A percentile compares a stretch with the other conserved stretches of the same genome.
These are phyloP conservation scores for Naganishia albida DNA, from an alignment of 1,284 basidiomycete genomes.

Conservation along the genomic window DNA sequence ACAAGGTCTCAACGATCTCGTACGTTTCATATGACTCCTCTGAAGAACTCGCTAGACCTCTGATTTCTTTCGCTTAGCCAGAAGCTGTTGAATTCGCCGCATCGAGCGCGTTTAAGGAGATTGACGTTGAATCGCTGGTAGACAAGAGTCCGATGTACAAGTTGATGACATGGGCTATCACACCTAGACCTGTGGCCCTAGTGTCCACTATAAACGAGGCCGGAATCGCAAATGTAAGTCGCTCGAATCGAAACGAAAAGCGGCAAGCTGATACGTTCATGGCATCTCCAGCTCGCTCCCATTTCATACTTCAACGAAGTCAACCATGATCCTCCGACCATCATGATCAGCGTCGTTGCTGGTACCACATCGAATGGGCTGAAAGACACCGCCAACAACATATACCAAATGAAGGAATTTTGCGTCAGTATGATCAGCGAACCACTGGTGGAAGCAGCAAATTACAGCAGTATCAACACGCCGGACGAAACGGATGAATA, in stretches of 20 bases:
- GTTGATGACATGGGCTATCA: conserved; percentile 67
- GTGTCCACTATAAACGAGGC: conserved; percentile 64
- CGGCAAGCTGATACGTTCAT: conserved; percentile 10
- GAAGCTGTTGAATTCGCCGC: conserved; percentile 55
- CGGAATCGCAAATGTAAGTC: conserved; percentile 64
- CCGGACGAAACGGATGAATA: conserved; percentile 70
- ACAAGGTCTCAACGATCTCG: conserved; percentile 56
- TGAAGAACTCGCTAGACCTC: not conserved
- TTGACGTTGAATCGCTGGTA: conserved; percentile 60
- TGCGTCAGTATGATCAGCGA: conserved; percentile 76
- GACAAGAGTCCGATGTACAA: conserved; percentile 50
- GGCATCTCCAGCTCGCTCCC: conserved; percentile 43
- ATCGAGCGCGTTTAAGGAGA: conserved; percentile 61
- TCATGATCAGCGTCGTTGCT: conserved; percentile 63
- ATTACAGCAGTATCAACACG: conserved; percentile 67
- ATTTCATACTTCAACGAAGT: conserved; percentile 55
- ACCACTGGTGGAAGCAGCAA: conserved; percentile 70
- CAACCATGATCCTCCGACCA: conserved; percentile 65
- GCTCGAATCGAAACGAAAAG: conserved; percentile 56
- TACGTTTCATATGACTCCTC: conserved; percentile 33
- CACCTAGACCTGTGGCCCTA: conserved; percentile 71
- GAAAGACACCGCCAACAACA: conserved; percentile 71
- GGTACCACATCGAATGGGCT: conserved; percentile 46
- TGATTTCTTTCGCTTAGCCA: conserved; percentile 36
- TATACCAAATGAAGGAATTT: conserved; percentile 68